Evolutionary conservation across 768 basidiomycete genomes (phyloP).

Genomic region (Cyathus striatus): DNA sequence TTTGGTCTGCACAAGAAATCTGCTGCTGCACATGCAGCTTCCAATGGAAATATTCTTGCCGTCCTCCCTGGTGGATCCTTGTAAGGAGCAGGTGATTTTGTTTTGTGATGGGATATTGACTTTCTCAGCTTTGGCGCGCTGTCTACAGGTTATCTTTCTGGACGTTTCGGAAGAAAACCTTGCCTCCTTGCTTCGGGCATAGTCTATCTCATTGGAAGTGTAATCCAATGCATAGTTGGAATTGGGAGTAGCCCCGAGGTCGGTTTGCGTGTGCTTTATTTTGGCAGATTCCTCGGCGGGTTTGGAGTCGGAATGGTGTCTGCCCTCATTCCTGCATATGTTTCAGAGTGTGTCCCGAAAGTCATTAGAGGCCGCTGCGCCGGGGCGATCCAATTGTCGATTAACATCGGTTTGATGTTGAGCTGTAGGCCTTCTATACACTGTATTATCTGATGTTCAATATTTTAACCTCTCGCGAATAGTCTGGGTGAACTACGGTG

Average conservation of each 20-base stretch:
- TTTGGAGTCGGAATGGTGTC: conserved; percentile 54
- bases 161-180: conserved; percentile 39
- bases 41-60: conserved; percentile 49
- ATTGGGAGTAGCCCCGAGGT: conserved; percentile 29
- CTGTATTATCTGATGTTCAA: too few relatives aligned
- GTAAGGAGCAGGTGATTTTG: too few relatives aligned
- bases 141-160: conserved; percentile 32
- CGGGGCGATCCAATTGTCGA: conserved; percentile 33
- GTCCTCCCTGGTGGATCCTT: conserved; percentile 44
- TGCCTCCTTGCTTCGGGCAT: conserved; percentile 37
- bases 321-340: conserved; percentile 44
- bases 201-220: conserved; percentile 42
- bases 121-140: conserved; percentile 40
- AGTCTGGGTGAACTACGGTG: conserved; percentile 47
- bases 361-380: conserved; percentile 47
- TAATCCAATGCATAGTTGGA: conserved; percentile 40
- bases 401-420: conserved; percentile 32
- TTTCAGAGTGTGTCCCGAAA: conserved; percentile 45
- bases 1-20: conserved; percentile 39
- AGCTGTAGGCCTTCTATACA: too few relatives aligned
- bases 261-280: conserved; percentile 34
- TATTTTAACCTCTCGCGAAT: too few relatives aligned
- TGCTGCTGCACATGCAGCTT: conserved; percentile 26
- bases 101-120: too few relatives aligned
- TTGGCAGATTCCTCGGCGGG: conserved; percentile 53